phyloP scores from a whole-genome alignment of 208 protist species.

The Kentomonas sorsogonicus region DNA sequence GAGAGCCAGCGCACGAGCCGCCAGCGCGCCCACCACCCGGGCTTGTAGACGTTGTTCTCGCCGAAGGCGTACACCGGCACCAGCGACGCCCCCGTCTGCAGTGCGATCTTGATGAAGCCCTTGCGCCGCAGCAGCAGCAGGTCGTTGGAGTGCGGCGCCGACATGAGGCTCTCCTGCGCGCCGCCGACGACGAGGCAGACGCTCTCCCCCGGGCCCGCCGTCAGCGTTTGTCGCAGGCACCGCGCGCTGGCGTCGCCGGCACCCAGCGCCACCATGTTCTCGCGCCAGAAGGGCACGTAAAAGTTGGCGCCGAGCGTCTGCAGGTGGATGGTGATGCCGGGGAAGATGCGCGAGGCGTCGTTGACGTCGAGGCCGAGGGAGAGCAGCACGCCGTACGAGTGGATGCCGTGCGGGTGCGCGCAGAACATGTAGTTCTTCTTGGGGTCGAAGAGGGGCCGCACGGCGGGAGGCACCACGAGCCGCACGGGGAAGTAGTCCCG shows the following conservation, averaged over 20 bases:
- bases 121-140: constrained; percentile 65
- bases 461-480: constrained; percentile 46
- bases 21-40: constrained; percentile 25
- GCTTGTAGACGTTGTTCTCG: constrained; percentile 81
- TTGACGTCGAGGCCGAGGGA: constrained; percentile 62
- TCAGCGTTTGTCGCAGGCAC: constrained; percentile 66
- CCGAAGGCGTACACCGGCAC: constrained; percentile 87
- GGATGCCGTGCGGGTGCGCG: constrained; percentile 86
- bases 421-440: constrained; percentile 82
- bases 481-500: constrained; percentile 83
- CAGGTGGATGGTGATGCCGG: constrained; percentile 58
- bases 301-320: constrained; percentile 87
- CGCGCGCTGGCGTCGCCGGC: constrained; percentile 73
- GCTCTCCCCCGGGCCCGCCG: constrained; percentile 64
- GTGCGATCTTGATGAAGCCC: constrained; percentile 83
- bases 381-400: constrained; percentile 83
- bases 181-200: constrained; percentile 83
- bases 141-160: constrained; percentile 68
- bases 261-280: constrained; percentile 55
- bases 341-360: constrained; percentile 32
- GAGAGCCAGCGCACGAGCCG: constrained; percentile 24
- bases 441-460: constrained; percentile 37
- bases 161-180: constrained; percentile 66
- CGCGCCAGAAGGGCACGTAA: constrained; percentile 82
- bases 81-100: constrained; percentile 66